Evolutionary conservation across 768 basidiomycete species (phyloP), one percentile per base, ranked within the genome.

Genomic region (Tricholoma furcatifolium): DNA sequence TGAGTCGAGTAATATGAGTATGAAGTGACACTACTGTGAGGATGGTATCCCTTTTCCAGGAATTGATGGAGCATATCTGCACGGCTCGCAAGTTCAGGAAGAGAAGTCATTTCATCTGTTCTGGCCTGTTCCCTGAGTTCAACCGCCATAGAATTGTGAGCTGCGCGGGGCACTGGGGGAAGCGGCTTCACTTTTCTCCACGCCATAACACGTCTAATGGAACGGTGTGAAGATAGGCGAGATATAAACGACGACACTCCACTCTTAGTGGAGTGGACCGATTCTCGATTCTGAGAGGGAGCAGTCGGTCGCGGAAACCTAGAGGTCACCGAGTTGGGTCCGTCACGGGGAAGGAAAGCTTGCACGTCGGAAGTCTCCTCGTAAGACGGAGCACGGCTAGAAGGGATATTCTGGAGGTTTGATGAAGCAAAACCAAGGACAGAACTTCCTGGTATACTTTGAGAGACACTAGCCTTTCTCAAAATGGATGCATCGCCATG

Each of bases 111-210:
- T 35, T 77, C 74, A 43, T 85, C 84, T 41, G 63, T 66, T 51
- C 69, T 73, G 41, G 71, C 70, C 56, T 75, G 68, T 34, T 72
- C 74, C 48, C n/a, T n/a, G n/a, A 63, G 66, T 54, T 79, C 78
- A 11, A 63, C 62, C 2, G 72, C 65, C 31, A 81, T 59, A 7
- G 79, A 66, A 17, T 77, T 74, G 43, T 76, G 65, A 2, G 81
- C 76, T 12, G 81, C 73, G 17, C 66, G 68, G 14, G 84, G 85
- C 21, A 86, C 73, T 1, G 82, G 83, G 6, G 85, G 84, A 14
- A 86, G 66, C 3, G 83, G 82, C 61, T 85, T 84, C 21, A 62
- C 57, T 53, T 65, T 76, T 52, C 73, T 70, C 78, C 79, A 75
- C 30, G 65, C 55, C 45, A 78, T 59, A 34, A 70, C 61, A 27